These are phyloP conservation scores for Camellia oleifera DNA, from an alignment of 179 eudicot species.

Conservation along the genomic window DNA sequence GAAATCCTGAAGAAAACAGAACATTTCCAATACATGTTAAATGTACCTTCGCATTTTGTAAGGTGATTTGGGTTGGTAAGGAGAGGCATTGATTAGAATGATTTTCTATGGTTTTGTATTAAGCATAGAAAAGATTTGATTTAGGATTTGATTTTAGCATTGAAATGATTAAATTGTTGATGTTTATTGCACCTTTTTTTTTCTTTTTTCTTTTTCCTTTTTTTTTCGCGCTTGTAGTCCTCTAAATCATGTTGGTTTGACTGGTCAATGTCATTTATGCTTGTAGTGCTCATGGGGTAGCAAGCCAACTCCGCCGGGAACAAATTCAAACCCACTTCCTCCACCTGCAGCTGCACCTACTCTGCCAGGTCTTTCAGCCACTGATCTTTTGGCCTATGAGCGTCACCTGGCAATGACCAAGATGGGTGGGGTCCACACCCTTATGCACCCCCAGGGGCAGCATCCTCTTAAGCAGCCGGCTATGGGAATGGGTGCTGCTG, in stretches of 20 bases:
- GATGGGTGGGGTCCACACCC: conserved; percentile 79
- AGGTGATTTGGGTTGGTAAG: too few species aligned
- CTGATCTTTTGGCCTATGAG: conserved; percentile 84
- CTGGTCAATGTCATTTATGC: neutral
- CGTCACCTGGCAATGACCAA: conserved; percentile 89
- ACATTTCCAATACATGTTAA: too few species aligned
- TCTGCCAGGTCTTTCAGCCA: conserved; percentile 55
- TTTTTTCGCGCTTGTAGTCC: neutral
- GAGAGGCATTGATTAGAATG: too few species aligned
- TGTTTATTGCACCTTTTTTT: neutral
- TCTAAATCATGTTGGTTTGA: neutral
- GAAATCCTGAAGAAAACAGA: too few species aligned
- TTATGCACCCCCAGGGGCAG: too few species aligned
- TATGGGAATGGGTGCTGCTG: conserved; percentile 59
- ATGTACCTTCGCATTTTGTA: too few species aligned
- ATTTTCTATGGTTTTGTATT: too few species aligned
- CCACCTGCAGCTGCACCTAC: conserved; percentile 78
- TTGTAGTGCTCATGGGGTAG: conserved; percentile 97
- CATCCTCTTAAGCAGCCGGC: conserved; percentile 66
- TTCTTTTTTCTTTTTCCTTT: neutral
- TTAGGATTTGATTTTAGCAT: too few species aligned
- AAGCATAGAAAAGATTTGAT: too few species aligned
- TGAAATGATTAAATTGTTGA: too few species aligned
- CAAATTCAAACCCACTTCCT: conserved; percentile 92
- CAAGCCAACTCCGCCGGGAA: conserved; percentile 98